Evolutionary conservation across 2,329 filamentous ascomycete species (phyloP).

Genomic region (Nemania sp.): DNA sequence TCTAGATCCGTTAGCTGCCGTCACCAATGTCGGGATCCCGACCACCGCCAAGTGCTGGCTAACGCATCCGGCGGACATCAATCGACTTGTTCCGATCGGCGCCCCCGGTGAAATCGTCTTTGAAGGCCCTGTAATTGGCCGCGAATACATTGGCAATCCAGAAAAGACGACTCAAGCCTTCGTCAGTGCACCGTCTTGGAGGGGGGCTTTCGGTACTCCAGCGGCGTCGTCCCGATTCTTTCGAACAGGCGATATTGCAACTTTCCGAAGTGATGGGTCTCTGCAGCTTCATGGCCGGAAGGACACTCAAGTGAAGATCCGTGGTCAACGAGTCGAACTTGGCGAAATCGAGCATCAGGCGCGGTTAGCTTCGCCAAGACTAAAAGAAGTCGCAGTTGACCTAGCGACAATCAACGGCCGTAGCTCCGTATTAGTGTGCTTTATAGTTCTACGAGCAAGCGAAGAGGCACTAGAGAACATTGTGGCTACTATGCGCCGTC

Average conservation of each 20-base stretch:
- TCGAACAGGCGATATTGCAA: slow-evolving; percentile 46
- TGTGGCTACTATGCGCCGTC: slow-evolving; percentile 33
- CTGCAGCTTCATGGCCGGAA: slow-evolving; percentile 50
- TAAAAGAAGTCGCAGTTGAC: slow-evolving; percentile 33
- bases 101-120: slow-evolving; percentile 22
- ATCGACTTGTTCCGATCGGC: slow-evolving; percentile 22
- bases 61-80: slow-evolving; percentile 11
- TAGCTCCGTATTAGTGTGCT: background rate
- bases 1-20: background rate
- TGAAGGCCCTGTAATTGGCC: slow-evolving; percentile 19
- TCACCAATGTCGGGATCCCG: slow-evolving; percentile 3
- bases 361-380: slow-evolving; percentile 9
- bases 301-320: slow-evolving; percentile 56
- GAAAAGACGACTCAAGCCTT: slow-evolving; percentile 20
- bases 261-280: slow-evolving; percentile 39
- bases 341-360: slow-evolving; percentile 22
- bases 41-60: slow-evolving; percentile 18
- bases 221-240: slow-evolving; percentile 38
- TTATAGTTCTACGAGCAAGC: slow-evolving; percentile 1
- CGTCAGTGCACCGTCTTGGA: slow-evolving; percentile 11
- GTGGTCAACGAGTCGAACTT: slow-evolving; percentile 54
- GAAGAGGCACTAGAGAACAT: background rate
- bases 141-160: slow-evolving; percentile 21
- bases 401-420: slow-evolving; percentile 3
- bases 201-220: background rate